Conservation (phyloP, 2,329 filamentous ascomycete species). For the Aphanoascus verrucosus region DNA sequence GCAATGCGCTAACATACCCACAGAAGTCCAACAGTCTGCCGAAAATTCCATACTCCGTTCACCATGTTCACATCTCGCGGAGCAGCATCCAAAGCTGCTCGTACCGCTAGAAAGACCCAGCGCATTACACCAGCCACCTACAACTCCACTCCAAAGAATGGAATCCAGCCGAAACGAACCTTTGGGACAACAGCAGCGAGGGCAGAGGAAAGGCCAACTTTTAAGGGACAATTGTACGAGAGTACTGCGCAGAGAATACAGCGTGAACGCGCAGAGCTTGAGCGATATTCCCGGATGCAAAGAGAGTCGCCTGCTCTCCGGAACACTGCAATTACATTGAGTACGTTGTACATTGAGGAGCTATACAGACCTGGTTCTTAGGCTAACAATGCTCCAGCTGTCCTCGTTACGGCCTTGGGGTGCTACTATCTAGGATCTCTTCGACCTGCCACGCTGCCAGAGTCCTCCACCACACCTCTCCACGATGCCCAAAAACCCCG, state of each 20-base stretch:
- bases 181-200: slow-evolving; percentile 7
- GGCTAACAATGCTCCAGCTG: slow-evolving; percentile 29
- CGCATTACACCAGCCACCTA: slow-evolving; percentile 1
- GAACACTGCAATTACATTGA: slow-evolving; percentile 28
- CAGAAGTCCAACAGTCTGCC: background rate
- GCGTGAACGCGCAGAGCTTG: slow-evolving; percentile 48
- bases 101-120: slow-evolving; percentile 1
- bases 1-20: background rate
- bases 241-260: slow-evolving; percentile 49
- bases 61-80: slow-evolving; percentile 14
- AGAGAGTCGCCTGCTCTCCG: slow-evolving; percentile 31
- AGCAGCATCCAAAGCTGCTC: slow-evolving; percentile 9
- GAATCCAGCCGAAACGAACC: background rate
- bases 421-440: slow-evolving; percentile 48
- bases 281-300: slow-evolving; percentile 38
- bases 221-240: slow-evolving; percentile 53
- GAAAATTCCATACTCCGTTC: background rate
- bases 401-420: slow-evolving; percentile 41
- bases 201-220: slow-evolving; percentile 23
- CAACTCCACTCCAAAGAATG: slow-evolving; percentile 2
- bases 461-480: slow-evolving; percentile 49
- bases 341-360: slow-evolving; percentile 24
- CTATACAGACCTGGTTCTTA: slow-evolving; percentile 9
- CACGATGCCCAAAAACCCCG: slow-evolving; percentile 37
- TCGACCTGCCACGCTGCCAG: slow-evolving; percentile 37